Evolutionary conservation across 345 rosid species (phyloP).

Genomic region (Pistacia atlantica): DNA sequence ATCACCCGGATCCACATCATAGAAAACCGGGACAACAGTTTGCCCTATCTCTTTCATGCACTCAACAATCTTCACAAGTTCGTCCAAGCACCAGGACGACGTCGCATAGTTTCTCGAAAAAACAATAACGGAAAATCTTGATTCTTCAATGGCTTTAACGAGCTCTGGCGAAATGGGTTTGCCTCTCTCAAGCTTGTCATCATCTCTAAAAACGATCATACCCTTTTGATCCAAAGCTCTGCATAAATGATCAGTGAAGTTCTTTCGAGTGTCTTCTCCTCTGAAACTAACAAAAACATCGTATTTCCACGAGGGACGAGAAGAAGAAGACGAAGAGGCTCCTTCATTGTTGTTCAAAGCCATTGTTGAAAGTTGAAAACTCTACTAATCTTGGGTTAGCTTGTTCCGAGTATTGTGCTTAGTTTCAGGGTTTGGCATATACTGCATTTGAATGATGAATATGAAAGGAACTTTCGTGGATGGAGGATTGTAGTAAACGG

Average conservation of each 20-base stretch:
- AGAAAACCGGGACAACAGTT: neutral
- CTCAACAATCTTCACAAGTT: constrained; percentile 13
- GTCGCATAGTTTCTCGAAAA: constrained; percentile 8
- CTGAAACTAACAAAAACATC: constrained; percentile 15
- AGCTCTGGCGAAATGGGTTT: constrained; percentile 4
- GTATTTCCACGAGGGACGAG: constrained; percentile 1
- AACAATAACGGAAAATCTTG: neutral
- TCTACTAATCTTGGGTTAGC: no score
- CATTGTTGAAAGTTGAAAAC: neutral
- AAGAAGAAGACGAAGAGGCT: constrained; percentile 5
- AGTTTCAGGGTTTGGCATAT: no score
- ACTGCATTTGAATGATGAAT: no score
- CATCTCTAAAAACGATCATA: constrained; percentile 1
- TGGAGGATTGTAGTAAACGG: no score
- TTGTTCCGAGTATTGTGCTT: no score
- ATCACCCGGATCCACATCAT: constrained; percentile 4
- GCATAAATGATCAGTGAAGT: constrained; percentile 5
- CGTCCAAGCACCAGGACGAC: constrained; percentile 13
- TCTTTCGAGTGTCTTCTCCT: constrained; percentile 6
- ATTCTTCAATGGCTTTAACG: constrained; percentile 10
- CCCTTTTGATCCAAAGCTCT: neutral
- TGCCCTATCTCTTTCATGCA: constrained; percentile 4
- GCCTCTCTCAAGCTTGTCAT: neutral
- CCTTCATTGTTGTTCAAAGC: neutral
- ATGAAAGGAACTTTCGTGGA: no score